A percentile compares a stretch with the other conserved stretches of the same genome.
These are phyloP conservation scores for Ambrosia trifida DNA, from an alignment of 129 eudicot genomes.

Conservation along the genomic window DNA sequence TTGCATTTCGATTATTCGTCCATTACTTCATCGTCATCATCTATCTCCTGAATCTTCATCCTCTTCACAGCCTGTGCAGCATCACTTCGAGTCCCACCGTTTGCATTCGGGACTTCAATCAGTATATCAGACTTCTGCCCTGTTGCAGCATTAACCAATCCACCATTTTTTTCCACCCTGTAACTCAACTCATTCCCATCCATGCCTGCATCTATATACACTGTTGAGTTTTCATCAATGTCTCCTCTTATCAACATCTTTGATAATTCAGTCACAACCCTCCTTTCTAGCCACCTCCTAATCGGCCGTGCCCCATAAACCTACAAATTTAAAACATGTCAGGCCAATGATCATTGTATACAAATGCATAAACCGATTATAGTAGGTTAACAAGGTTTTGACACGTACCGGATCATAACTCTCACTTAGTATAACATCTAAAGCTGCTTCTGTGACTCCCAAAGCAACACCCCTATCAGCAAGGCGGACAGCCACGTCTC, in stretches of 20 bases:
- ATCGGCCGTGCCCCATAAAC: constrained; percentile 97
- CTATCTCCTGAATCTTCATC: constrained; percentile 82
- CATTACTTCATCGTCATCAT: constrained; percentile 66
- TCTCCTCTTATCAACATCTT: constrained; percentile 75
- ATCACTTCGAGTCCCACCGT: constrained; percentile 27
- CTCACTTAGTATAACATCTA: constrained; percentile 69
- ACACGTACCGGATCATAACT: constrained; percentile 92
- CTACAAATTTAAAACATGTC: constrained; percentile 27
- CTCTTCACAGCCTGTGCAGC: constrained; percentile 89
- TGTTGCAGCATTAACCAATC: constrained; percentile 77
- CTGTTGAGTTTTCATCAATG: constrained; percentile 91
- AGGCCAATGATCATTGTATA: background rate
- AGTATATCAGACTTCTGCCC: constrained; percentile 79
- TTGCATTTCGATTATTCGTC: constrained; percentile 29
- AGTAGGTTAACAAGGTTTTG: background rate
- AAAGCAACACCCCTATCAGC: constrained; percentile 93
- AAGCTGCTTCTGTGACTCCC: constrained; percentile 83
- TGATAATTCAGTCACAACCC: constrained; percentile 82
- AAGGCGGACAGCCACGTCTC: constrained; percentile 80
- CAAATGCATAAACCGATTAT: background rate
- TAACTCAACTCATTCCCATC: constrained; percentile 50
- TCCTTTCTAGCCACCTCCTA: constrained; percentile 90
- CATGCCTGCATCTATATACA: constrained; percentile 63
- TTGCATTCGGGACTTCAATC: constrained; percentile 56
- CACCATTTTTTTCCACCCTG: constrained; percentile 84